Evolutionary conservation across 768 basidiomycete genomes (phyloP).

Genomic region (Steccherinum ochraceum): DNA sequence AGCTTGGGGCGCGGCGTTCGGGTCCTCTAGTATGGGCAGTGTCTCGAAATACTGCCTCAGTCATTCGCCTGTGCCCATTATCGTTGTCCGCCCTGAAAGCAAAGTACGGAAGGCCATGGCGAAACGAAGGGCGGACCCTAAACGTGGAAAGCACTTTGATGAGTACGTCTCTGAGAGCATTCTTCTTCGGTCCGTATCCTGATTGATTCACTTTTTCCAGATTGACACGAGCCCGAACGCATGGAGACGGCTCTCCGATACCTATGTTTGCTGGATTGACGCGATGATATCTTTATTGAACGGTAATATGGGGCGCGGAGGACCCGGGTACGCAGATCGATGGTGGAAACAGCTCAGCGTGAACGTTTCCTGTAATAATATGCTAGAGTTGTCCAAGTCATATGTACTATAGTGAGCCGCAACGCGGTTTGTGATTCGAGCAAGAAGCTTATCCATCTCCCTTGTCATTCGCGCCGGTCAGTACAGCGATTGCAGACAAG

Average conservation of each 20-base stretch:
- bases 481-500: too few species aligned
- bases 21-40: slow-evolving; percentile 50
- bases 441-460: too few species aligned
- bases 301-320: too few species aligned
- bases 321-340: too few species aligned
- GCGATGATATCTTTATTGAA: slow-evolving; percentile 4
- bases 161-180: slow-evolving; percentile 29
- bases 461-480: too few species aligned
- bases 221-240: slow-evolving; percentile 11
- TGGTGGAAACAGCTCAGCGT: too few species aligned
- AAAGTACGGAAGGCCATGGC: slow-evolving; percentile 81
- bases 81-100: slow-evolving; percentile 88
- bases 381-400: too few species aligned
- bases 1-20: slow-evolving; percentile 44
- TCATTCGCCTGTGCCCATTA: slow-evolving; percentile 92
- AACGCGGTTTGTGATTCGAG: too few species aligned
- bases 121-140: slow-evolving; percentile 85
- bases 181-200: neutral
- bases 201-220: slow-evolving; percentile 1
- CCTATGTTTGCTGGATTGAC: slow-evolving; percentile 17
- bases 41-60: slow-evolving; percentile 69
- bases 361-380: too few species aligned
- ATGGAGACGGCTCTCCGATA: slow-evolving; percentile 12
- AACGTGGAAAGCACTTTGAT: slow-evolving; percentile 81
- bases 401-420: too few species aligned